Evolutionary conservation across 2,329 filamentous ascomycete genomes (phyloP), one percentile per base, ranked within the genome.

Genomic region (Cytospora schulzeri): DNA sequence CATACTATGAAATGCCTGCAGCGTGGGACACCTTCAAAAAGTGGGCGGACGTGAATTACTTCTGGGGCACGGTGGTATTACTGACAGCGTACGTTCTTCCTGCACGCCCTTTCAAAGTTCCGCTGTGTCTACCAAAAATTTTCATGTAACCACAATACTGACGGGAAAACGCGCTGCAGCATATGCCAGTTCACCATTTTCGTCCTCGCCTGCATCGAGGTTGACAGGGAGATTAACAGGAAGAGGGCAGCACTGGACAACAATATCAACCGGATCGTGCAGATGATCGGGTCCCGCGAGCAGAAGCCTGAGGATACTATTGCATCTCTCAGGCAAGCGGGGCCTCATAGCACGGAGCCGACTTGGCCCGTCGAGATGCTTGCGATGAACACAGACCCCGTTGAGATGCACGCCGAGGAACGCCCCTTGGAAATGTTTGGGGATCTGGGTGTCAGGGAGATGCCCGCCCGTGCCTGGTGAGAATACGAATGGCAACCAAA

Each of bases 31-130:
- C 28, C 1, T 54, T 54, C 15, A 54, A 15, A 17, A 33, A 48
- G 51, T 61, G 59, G 59, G 59, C 51, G n/a, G 28, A 26, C 3
- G 59, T 61, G 33, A 61, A 45, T 1, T 61, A 55, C 35, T 54
- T 33, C 26, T 61, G 59, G 59, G 22, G 59, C 4, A 28, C 51
- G 28, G 11, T 35, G 22, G 31, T 19, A 26, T 26, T 55, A 17
- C 9, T 38, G 17, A 61, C 38, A 8, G 35, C 24, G 59, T 61
- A 45, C 41, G 59, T 33, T 26, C n/a, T 4, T 11, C n/a, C 14
- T 28, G 45, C 45, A 14, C 19, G 8, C 31, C 5, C 57, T 26
- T 12, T 52, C 31, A 9, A 11, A 2, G 12, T 33, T 33, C 31
- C 6, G 8, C 8, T 33, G 8, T 33, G 33, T 35, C 33, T 35